Conservation (phyloP, 345 rosid genomes). For the Linum tenue region DNA sequence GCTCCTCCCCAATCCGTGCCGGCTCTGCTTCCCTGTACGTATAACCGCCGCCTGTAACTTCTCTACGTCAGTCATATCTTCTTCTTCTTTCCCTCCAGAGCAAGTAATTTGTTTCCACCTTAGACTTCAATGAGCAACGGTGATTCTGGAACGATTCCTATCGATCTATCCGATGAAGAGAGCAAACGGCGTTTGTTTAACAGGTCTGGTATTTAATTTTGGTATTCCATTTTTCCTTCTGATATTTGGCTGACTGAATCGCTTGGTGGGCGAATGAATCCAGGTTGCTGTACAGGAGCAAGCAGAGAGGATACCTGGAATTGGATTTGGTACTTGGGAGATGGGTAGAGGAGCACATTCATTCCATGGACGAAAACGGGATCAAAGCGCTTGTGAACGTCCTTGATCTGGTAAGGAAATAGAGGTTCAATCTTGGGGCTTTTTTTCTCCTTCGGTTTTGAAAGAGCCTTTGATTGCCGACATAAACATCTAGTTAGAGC, state of each 20-base stretch:
- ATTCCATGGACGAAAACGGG: slow-evolving; percentile 63
- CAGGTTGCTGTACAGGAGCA: slow-evolving; percentile 89
- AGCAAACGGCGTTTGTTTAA: slow-evolving; percentile 61
- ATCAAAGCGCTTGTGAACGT: slow-evolving; percentile 67
- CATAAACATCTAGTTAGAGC: no score
- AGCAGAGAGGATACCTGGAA: slow-evolving; percentile 86
- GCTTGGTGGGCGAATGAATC: no score
- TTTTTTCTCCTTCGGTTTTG: not conserved
- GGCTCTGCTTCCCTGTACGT: slow-evolving; percentile 23
- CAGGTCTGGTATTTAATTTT: slow-evolving; percentile 32
- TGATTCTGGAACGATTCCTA: slow-evolving; percentile 25
- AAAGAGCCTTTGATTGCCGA: no score
- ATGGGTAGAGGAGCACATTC: slow-evolving; percentile 78
- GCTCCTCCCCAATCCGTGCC: slow-evolving; percentile 2
- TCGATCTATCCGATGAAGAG: slow-evolving; percentile 69
- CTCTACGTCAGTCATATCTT: not conserved
- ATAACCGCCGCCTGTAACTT: not conserved
- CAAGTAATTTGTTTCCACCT: not conserved
- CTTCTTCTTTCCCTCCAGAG: no score
- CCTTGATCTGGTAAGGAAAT: slow-evolving; percentile 57
- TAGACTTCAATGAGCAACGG: slow-evolving; percentile 6
- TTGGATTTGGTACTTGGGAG: slow-evolving; percentile 84
- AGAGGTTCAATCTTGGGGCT: not conserved
- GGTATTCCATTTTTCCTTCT: not conserved
- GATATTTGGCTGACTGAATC: no score